phyloP scores from a whole-genome alignment of 148 eudicot species.

The Oxyria digyna region DNA sequence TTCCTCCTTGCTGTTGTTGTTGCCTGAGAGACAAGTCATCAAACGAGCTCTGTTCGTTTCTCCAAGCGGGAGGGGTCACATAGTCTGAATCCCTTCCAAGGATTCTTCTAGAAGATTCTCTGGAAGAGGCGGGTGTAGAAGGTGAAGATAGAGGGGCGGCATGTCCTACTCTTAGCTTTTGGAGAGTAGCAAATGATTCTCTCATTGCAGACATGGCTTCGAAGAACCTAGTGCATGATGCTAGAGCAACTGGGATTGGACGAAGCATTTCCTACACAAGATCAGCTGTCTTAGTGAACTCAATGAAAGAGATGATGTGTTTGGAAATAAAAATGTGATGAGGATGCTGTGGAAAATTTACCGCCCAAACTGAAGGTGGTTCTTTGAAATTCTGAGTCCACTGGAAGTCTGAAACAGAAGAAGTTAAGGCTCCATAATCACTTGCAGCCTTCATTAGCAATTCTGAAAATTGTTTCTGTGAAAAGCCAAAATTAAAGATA shows the following conservation, averaged over 20 bases:
- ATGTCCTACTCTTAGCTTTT: slow-evolving; percentile 61
- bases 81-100: slow-evolving; percentile 42
- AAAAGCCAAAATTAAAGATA: slow-evolving; percentile 2
- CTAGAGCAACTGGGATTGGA: slow-evolving; percentile 95
- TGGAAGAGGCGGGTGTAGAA: slow-evolving; percentile 29
- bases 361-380: slow-evolving; percentile 88
- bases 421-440: slow-evolving; percentile 94
- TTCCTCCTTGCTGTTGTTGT: slow-evolving; percentile 23
- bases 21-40: slow-evolving; percentile 42
- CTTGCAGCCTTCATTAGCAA: slow-evolving; percentile 94
- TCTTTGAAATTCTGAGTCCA: slow-evolving; percentile 98
- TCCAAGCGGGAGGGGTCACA: slow-evolving; percentile 79
- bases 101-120: slow-evolving; percentile 24
- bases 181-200: slow-evolving; percentile 85
- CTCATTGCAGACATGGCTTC: slow-evolving; percentile 99
- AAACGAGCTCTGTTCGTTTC: slow-evolving; percentile 36
- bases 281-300: neutral
- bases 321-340: neutral
- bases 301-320: neutral
- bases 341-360: slow-evolving; percentile 20
- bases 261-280: slow-evolving; percentile 79
- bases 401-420: slow-evolving; percentile 86
- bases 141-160: slow-evolving; percentile 25
- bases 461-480: slow-evolving; percentile 96
- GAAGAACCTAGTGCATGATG: slow-evolving; percentile 92